Percentiles rank a stretch among this genome's conserved stretches.
These are phyloP conservation scores for Pseudogymnoascus sp. DNA, from an alignment of 2,329 filamentous ascomycete species.

Conservation along the genomic window DNA sequence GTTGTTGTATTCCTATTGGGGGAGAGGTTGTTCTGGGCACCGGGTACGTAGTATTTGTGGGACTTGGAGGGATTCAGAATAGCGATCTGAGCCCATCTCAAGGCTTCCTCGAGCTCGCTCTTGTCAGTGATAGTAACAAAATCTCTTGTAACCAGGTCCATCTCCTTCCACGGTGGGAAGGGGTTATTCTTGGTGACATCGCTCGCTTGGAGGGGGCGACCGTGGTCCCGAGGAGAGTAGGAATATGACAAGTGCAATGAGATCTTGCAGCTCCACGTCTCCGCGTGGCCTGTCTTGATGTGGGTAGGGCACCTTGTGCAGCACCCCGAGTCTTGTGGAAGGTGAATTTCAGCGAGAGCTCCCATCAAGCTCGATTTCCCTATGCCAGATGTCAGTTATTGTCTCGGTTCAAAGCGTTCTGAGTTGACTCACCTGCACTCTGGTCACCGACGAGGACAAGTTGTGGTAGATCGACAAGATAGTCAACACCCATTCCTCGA, in stretches of 20 bases:
- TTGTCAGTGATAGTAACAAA: slow-evolving; percentile 61
- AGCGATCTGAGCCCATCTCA: slow-evolving; percentile 71
- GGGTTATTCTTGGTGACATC: slow-evolving; percentile 33
- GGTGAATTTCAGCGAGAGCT: slow-evolving; percentile 60
- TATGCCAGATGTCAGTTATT: background rate
- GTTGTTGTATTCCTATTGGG: slow-evolving; percentile 38
- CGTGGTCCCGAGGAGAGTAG: slow-evolving; percentile 35
- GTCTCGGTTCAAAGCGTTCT: background rate
- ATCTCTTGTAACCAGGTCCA: slow-evolving; percentile 37
- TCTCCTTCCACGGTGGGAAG: slow-evolving; percentile 59
- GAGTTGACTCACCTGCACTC: slow-evolving; percentile 47
- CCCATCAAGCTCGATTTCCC: slow-evolving; percentile 64
- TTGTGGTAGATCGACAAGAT: slow-evolving; percentile 61
- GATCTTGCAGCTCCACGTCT: slow-evolving; percentile 62
- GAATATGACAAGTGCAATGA: slow-evolving; percentile 59
- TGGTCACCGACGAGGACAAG: slow-evolving; percentile 82
- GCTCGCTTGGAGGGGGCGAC: background rate
- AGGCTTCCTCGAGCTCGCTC: slow-evolving; percentile 55
- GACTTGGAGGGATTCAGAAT: slow-evolving; percentile 60
- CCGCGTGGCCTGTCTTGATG: slow-evolving; percentile 49
- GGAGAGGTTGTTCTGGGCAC: slow-evolving; percentile 22
- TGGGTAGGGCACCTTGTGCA: slow-evolving; percentile 79
- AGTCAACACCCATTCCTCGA: slow-evolving; percentile 64
- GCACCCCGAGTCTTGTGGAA: slow-evolving; percentile 63
- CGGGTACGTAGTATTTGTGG: slow-evolving; percentile 37